phyloP scores from a whole-genome alignment of 2,329 filamentous ascomycete genomes.

The Grosmannia huntii region DNA sequence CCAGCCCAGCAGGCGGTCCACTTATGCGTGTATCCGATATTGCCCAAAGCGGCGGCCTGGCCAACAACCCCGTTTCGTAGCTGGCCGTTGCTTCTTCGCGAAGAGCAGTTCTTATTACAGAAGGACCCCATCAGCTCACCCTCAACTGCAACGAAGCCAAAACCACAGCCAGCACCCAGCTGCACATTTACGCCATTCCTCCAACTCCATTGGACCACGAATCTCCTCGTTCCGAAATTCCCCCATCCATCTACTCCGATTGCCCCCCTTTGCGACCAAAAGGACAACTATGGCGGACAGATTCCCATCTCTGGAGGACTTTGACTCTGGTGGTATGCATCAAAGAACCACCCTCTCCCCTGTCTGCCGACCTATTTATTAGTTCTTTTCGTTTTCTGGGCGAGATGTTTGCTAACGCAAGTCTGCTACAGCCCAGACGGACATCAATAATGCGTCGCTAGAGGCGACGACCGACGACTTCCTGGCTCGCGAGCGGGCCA shows the following conservation, averaged over 20 bases:
- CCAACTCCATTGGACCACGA: background rate
- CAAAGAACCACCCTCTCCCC: background rate
- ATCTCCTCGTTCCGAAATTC: background rate
- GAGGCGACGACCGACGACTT: conserved; percentile 66
- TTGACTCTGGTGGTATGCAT: conserved; percentile 49
- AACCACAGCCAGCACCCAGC: background rate
- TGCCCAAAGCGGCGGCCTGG: background rate
- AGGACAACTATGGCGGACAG: conserved; percentile 54
- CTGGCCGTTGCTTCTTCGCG: background rate
- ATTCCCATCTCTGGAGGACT: conserved; percentile 69
- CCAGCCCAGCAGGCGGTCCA: background rate
- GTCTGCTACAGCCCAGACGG: conserved; percentile 48
- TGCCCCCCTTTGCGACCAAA: conserved; percentile 1
- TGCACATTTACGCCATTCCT: background rate
- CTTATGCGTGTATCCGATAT: background rate
- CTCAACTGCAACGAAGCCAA: background rate
- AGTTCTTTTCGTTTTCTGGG: background rate
- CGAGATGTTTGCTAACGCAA: conserved; percentile 3
- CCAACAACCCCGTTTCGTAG: background rate
- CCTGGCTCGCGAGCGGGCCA: conserved; percentile 77
- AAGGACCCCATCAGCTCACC: background rate
- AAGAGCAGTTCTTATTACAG: background rate
- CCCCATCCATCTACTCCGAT: background rate
- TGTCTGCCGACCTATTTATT: conserved; percentile 5
- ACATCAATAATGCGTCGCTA: conserved; percentile 43